Evolutionary conservation across 257 asterid genomes (phyloP).

Genomic region (Coffea canephora): DNA sequence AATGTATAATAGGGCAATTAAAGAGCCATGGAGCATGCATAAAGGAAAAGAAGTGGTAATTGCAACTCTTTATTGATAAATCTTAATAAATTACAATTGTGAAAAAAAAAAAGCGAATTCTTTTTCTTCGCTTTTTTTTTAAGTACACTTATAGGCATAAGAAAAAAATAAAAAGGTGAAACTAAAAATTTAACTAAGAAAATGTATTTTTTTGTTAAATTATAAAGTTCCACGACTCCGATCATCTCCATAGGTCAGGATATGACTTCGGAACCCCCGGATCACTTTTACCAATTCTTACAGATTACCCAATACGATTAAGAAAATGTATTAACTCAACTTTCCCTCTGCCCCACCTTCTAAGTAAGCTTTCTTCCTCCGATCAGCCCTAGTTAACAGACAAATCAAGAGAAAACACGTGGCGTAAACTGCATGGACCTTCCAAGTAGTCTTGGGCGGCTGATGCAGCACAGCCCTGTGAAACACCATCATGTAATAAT

Average conservation of each 20-base stretch:
- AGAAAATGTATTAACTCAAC: slow-evolving; percentile 34
- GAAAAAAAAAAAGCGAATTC: background rate
- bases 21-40: background rate
- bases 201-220: too few relatives aligned
- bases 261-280: too few relatives aligned
- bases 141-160: slow-evolving; percentile 10
- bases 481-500: slow-evolving; percentile 82
- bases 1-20: background rate
- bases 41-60: background rate
- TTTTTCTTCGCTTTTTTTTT: background rate
- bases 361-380: slow-evolving; percentile 76
- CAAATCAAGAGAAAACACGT: slow-evolving; percentile 76
- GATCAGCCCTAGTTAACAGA: slow-evolving; percentile 54
- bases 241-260: too few relatives aligned
- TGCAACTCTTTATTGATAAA: background rate
- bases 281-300: too few relatives aligned
- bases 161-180: background rate
- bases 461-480: slow-evolving; percentile 74
- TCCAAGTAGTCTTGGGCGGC: slow-evolving; percentile 87
- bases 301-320: too few relatives aligned
- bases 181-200: background rate
- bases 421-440: slow-evolving; percentile 69
- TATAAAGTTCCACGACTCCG: too few relatives aligned
- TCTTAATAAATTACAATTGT: slow-evolving; percentile 11
- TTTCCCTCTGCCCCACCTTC: slow-evolving; percentile 74